phyloP scores from a whole-genome alignment of 1,284 basidiomycete genomes.

The Cutaneotrichosporon arboriforme region DNA sequence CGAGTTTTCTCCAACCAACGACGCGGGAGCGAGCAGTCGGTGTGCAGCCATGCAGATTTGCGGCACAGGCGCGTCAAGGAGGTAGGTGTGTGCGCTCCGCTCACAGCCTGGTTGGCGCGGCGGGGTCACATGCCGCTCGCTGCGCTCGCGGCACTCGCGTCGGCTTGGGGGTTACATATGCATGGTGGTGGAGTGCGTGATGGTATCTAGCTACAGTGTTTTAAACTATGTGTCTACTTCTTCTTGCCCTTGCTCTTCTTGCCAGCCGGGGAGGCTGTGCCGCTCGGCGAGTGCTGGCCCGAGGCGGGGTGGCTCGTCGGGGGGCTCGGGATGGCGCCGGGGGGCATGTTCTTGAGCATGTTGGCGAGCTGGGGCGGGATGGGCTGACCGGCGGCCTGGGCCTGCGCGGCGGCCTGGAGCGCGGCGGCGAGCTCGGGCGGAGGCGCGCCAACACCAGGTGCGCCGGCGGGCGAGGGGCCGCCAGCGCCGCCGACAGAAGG shows the following conservation, averaged over 20 bases:
- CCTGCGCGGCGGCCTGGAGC: background rate
- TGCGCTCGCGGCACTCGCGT: no score
- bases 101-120: no score
- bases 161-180: conserved; percentile 2
- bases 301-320: background rate
- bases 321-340: background rate
- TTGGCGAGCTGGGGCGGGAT: background rate
- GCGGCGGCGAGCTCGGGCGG: conserved; percentile 21
- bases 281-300: background rate
- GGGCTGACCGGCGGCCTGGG: background rate
- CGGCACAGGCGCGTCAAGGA: no score
- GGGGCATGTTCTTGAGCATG: background rate
- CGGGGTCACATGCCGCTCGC: no score
- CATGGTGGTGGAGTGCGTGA: background rate
- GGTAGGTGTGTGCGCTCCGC: no score
- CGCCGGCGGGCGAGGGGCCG: background rate
- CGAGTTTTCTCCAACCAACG: no score
- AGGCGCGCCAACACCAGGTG: background rate
- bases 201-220: conserved; percentile 6
- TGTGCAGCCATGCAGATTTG: no score
- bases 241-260: conserved; percentile 6
- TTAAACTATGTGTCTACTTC: background rate
- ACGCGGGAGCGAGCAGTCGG: no score
- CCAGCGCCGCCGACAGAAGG: no score
- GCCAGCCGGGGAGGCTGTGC: background rate